Base-by-base conservation (phyloP, 2,329 filamentous ascomycete genomes). In the Penicillium palitans region DNA sequence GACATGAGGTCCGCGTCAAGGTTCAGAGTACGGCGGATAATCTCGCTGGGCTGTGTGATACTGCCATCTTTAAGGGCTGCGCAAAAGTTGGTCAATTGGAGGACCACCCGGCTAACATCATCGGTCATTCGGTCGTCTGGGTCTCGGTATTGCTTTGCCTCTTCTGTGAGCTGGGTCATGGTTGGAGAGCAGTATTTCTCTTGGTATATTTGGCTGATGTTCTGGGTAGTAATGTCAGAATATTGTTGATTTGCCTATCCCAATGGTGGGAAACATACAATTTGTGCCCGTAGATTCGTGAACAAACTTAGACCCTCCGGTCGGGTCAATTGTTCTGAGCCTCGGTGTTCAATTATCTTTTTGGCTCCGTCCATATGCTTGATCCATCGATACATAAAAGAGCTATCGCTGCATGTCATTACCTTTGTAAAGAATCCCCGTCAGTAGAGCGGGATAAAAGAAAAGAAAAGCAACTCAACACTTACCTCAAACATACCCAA, bases 321-420 rank as follows among this genome's bases (percentile, higher is more conserved):
- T 6, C 47, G 47, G 13, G 17, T 24, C 13, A 61, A 49, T 48
- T 61, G 59, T n/a, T 51, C 52, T 42, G 45, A 37, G 12, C 57
- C 57, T 39, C 57, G 58, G n/a, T 49, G 58, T 33, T 62, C 60
- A 25, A 62, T 53, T 12, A 62, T 31, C 25, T 48, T 55, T 17
- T 44, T 45, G 8, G 58, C 60, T 8, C 60, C 60, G 27, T 62
- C 54, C 49, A 58, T 60, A 12, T 62, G 60, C 21, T 62, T 57
- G 40, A 58, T 57, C 60, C 60, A 62, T 19, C 58, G 58, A 3
- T 52, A 42, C 39, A 60, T 60, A 33, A 57, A 60, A 6, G 37
- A 52, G n/a, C 41, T 17, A 47, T 62, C 60, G 4, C 35, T 52
- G 35, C 52, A 60, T 12, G 58, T 60, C 13, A 62, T 37, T 12